Base-by-base conservation (phyloP, 202 grass and related monocot genomes). In the Brachypodium distachyon region DNA sequence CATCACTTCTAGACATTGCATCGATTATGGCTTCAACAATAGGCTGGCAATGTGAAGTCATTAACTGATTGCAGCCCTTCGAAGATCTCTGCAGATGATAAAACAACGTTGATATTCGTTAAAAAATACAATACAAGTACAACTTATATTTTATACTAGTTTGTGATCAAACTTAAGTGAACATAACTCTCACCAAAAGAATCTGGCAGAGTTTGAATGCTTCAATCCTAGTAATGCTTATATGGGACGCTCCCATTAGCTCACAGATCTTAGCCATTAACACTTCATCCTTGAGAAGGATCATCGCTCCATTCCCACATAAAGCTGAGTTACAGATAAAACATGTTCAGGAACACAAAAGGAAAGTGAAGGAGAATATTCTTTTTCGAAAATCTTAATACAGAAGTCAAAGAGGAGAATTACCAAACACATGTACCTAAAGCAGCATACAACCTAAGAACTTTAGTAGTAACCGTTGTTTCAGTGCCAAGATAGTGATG, bases 341-440 rank as follows among this genome's bases (percentile, higher is more conserved):
- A 22, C n/a, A 19, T 72, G 46, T 57, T 83, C 9, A 77, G 22
- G 0, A 67, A 74, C 11, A 68, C 10, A 70, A 62, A 26, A 80
- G 12, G 21, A 79, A 78, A 74, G 22, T 4, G 3, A 61, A 79
- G 19, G 1, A 61, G n/a, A 23, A 37, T 3, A 63, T 37, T 26
- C 0, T 17, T 50, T 23, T 69, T 48, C 13, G 50, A 9, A 29
- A 43, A 76, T 32, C 23, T 61, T 70, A 76, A 58, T 64, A 68
- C 17, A 81, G 3, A 77, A 73, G 78, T 44, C 36, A 85, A 84
- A 70, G 67, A 82, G 41, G 81, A 73, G 66, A 82, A 94, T 83
- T 84, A 89, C 77, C 87, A 82, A 77, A 73, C 33, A 69, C 47
- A 65, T 50, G 80, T 98, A 98, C 95, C 91, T 92, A 98, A 78